Evolutionary conservation across 768 basidiomycete genomes (phyloP).

Genomic region (Mycena indigotica): DNA sequence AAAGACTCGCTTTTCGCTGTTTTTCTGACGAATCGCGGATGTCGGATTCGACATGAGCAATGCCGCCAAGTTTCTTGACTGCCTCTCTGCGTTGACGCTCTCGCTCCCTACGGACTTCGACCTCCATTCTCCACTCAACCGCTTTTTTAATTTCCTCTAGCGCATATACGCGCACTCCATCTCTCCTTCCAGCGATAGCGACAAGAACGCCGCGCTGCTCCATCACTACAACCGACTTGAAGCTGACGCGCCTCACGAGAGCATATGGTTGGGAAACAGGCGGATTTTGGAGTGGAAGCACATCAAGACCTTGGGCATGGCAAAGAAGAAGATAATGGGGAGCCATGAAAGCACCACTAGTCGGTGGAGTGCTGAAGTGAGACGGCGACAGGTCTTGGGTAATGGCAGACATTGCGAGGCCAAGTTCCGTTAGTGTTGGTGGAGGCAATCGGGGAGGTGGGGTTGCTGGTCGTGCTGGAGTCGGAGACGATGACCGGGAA

Average conservation of each 20-base stretch:
- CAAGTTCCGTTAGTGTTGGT: constrained; percentile 74
- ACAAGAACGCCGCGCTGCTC: constrained; percentile 90
- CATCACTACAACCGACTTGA: constrained; percentile 90
- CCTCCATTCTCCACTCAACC: constrained; percentile 86
- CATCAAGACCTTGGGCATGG: constrained; percentile 84
- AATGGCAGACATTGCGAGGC: constrained; percentile 67
- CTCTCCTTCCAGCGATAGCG: constrained; percentile 83
- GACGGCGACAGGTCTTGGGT: constrained; percentile 72
- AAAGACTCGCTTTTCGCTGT: constrained; percentile 48
- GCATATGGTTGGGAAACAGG: constrained; percentile 79
- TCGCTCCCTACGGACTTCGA: constrained; percentile 73
- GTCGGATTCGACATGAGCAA: constrained; percentile 36
- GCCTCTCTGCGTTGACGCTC: constrained; percentile 72
- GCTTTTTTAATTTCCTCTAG: constrained; percentile 84
- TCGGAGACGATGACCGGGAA: constrained; percentile 60
- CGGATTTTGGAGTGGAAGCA: constrained; percentile 76
- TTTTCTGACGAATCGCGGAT: constrained; percentile 49
- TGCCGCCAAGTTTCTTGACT: constrained; percentile 52
- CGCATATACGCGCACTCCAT: constrained; percentile 87
- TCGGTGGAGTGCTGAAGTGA: constrained; percentile 76
- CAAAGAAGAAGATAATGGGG: constrained; percentile 85
- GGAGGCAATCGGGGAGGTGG: constrained; percentile 75
- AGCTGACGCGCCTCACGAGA: constrained; percentile 76
- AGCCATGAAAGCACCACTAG: constrained; percentile 75
- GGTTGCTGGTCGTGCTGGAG: constrained; percentile 54